A percentile compares a stretch with the other conserved stretches of the same genome.
Conservation (phyloP, 2,329 filamentous ascomycete species). For the Graphium sp. region DNA sequence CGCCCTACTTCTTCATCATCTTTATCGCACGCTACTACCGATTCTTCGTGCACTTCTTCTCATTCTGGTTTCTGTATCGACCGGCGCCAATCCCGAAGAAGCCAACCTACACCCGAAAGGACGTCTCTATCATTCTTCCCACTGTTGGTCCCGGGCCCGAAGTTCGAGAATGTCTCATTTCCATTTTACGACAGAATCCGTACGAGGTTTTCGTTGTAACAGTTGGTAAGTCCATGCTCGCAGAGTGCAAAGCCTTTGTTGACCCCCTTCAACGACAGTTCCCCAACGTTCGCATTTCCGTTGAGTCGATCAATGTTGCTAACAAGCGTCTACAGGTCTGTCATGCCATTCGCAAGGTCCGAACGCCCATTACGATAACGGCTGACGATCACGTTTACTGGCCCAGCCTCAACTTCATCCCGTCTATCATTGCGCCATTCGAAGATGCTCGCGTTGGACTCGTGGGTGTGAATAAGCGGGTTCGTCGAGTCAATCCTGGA, state of each 20-base stretch:
- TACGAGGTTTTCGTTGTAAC: slow-evolving; percentile 24
- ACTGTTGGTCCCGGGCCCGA: slow-evolving; percentile 24
- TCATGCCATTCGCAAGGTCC: slow-evolving; percentile 16
- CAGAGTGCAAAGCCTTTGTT: slow-evolving; percentile 5
- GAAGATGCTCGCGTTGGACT: slow-evolving; percentile 28
- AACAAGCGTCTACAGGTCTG: slow-evolving; percentile 32
- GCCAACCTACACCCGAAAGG: slow-evolving; percentile 14
- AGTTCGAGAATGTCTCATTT: slow-evolving; percentile 22
- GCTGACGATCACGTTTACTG: slow-evolving; percentile 38
- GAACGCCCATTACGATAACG: slow-evolving; percentile 24
- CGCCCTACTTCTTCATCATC: slow-evolving; percentile 4
- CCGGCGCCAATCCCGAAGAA: slow-evolving; percentile 11
- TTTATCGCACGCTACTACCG: slow-evolving; percentile 25
- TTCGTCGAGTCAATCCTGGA: slow-evolving; percentile 18
- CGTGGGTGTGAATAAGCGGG: slow-evolving; percentile 39
- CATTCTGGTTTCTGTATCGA: slow-evolving; percentile 18
- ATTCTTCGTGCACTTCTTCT: slow-evolving; percentile 22
- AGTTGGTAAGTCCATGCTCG: slow-evolving; percentile 15
- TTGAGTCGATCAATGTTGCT: slow-evolving; percentile 14
- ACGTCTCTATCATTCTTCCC: slow-evolving; percentile 34
- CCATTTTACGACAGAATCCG: slow-evolving; percentile 20
- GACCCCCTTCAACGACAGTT: slow-evolving; percentile 3
- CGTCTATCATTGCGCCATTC: slow-evolving; percentile 22
- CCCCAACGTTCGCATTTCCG: slow-evolving; percentile 9
- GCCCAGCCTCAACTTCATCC: slow-evolving; percentile 21